phyloP scores from a whole-genome alignment of 331 rosid species.

The Pyracantha coccinea region DNA sequence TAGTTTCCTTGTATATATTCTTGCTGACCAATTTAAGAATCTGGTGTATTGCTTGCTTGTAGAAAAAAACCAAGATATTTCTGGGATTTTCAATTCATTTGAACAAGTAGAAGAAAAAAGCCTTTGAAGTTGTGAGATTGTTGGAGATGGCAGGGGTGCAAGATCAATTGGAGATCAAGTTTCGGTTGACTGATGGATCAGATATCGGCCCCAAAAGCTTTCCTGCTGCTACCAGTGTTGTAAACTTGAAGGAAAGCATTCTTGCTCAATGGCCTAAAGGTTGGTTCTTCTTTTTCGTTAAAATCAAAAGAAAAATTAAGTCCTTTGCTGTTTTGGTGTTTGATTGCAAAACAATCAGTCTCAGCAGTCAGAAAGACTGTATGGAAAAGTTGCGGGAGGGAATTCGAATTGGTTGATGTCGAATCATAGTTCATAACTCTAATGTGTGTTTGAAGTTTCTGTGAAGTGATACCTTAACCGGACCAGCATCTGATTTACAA shows the following conservation, averaged over 20 bases:
- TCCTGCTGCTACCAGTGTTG: slow-evolving; percentile 80
- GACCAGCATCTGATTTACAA: background rate
- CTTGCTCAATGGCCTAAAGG: slow-evolving; percentile 99
- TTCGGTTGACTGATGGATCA: slow-evolving; percentile 81
- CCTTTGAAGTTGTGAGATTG: slow-evolving; percentile 10
- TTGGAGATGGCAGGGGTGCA: slow-evolving; percentile 68
- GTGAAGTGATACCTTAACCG: background rate
- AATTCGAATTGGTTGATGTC: background rate
- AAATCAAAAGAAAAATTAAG: background rate
- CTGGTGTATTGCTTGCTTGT: slow-evolving; percentile 12
- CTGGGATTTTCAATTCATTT: slow-evolving; percentile 16
- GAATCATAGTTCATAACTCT: background rate
- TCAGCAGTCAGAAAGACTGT: background rate
- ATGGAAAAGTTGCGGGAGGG: background rate
- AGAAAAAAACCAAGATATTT: background rate
- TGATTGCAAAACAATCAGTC: background rate
- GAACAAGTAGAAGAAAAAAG: background rate
- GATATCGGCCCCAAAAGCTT: slow-evolving; percentile 92
- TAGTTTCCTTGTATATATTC: background rate
- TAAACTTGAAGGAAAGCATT: slow-evolving; percentile 75
- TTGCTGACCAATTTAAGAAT: slow-evolving; percentile 23
- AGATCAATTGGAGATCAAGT: slow-evolving; percentile 91
- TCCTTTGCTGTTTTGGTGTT: background rate
- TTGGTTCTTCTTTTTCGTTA: slow-evolving; percentile 13
- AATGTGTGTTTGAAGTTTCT: background rate